These are phyloP conservation scores for Penicillium pulvis DNA, from an alignment of 495 filamentous ascomycete species.

Conservation along the genomic window DNA sequence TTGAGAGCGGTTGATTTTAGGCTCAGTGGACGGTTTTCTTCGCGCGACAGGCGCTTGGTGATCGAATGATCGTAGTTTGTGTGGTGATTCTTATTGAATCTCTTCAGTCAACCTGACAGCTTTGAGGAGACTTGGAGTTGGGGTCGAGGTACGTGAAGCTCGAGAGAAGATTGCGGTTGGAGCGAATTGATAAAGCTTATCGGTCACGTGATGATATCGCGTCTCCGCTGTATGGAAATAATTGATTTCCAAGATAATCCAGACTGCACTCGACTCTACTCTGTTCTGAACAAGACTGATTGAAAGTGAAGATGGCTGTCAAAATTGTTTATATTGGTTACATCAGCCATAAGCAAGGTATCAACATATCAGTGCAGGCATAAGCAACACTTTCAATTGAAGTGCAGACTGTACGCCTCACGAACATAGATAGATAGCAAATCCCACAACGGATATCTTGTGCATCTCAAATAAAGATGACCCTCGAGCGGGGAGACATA, in stretches of 20 bases:
- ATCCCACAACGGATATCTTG: conserved; percentile 19
- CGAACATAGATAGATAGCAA: conserved; percentile 28
- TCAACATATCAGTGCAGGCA: conserved; percentile 18
- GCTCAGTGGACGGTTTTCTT: neutral
- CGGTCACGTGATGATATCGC: conserved; percentile 14
- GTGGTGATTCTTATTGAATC: neutral
- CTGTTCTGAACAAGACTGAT: neutral
- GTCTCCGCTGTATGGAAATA: neutral
- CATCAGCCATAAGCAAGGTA: conserved; percentile 29
- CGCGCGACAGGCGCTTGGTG: neutral
- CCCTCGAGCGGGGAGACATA: conserved; percentile 1
- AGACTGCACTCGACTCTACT: neutral
- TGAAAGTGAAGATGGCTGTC: neutral
- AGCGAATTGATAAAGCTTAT: conserved; percentile 4
- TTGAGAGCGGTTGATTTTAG: neutral
- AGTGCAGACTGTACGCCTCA: conserved; percentile 33
- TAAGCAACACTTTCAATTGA: conserved; percentile 23
- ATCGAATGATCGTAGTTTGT: neutral
- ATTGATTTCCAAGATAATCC: neutral
- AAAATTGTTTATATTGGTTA: conserved; percentile 20
- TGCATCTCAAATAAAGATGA: conserved; percentile 19
- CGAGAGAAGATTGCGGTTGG: conserved; percentile 1
- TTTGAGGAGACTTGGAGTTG: neutral
- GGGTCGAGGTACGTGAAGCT: neutral
- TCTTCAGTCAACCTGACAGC: neutral